Evolutionary conservation across 768 basidiomycete species (phyloP), one percentile per base, ranked within the genome.

Genomic region (Mycena indigotica): DNA sequence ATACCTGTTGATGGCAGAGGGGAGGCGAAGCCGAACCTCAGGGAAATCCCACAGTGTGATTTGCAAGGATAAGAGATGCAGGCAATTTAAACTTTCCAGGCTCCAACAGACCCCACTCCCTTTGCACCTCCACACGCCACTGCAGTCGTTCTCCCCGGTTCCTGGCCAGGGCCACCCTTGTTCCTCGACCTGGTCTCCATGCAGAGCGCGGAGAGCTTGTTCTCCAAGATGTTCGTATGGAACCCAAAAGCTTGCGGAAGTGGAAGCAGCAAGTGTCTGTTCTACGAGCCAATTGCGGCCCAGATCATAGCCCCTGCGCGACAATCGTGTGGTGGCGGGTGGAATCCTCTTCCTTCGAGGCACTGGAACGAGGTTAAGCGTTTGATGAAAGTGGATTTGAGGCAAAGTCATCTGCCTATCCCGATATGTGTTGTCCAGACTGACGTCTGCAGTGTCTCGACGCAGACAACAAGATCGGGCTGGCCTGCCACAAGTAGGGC

Each of bases 41-140:
- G n/a, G n/a, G n/a, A n/a, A n/a, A n/a, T n/a, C n/a, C n/a, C n/a
- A n/a, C n/a, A n/a, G n/a, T n/a, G n/a, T n/a, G n/a, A n/a, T n/a
- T n/a, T n/a, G n/a, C n/a, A n/a, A n/a, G n/a, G n/a, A n/a, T n/a
- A n/a, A n/a, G n/a, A n/a, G n/a, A n/a, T n/a, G n/a, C n/a, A n/a
- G n/a, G 38, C 49, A 30, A 30, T 89, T 91, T 89, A 70, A 83
- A 74, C 52, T 73, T 82, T 5, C 93, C 93, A 13, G 83, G 81
- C 52, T 84, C 77, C 19, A 94, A 72, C 12, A 93, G 78, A 25
- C 86, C 91, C 28, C 79, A 79, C 23, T 82, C 78, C 87, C 87
- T 93, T 65, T 89, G 87, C 2, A 94, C 81, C 2, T 88, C 82
- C 2, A 91, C 89, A 63, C 78, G 75, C 92, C 92, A 95, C 77